Evolutionary conservation across 371 early-diverging fungal species (phyloP), one percentile per base, ranked within the genome.

Genomic region (Mortierella polycephala): DNA sequence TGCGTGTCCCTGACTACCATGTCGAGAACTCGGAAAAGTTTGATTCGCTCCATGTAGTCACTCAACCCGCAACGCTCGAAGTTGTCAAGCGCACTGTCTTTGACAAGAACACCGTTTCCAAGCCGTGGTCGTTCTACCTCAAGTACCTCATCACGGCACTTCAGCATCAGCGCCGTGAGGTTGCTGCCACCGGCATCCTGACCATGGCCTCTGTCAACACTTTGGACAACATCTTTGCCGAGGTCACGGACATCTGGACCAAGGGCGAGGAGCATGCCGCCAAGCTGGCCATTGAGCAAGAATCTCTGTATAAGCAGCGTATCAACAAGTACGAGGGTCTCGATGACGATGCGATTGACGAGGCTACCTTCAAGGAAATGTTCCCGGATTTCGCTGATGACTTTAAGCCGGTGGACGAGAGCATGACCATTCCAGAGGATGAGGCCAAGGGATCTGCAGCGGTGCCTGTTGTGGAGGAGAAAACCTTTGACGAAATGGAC

Each of bases 301-400:
- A 93, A 52, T 85, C 85, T 12, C 82, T 95, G 55, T 96, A 90
- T 85, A 92, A 91, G 75, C 88, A 87, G 60, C 90, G 92, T 49
- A 86, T 87, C 47, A 87, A 85, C 66, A 87, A 85, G 49, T 87
- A 92, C 52, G 86, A 89, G 23, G 84, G 90, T 56, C 69, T 83
- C 23, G 89, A 89, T 16, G 93, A 92, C 37, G 94, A 94, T 62
- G 92, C 92, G 46, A 82, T 87, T 1, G 92, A 93, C 37, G 93
- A 92, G 64, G 82, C 81, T 51, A 90, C 94, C 57, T 82, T 93
- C 61, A 83, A 82, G 55, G 89, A 90, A 63, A 83, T 90, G 50
- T 96, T 96, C 86, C 95, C 94, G 3, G 92, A 93, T 66, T 93
- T 88, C 69, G 84, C 86, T 23, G 86, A 89, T 47, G 88, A 87